Evolutionary conservation across 1,139 yeast genomes (phyloP), one percentile per base, ranked within the genome.

Genomic region (Yamadazyma jaroonii): DNA sequence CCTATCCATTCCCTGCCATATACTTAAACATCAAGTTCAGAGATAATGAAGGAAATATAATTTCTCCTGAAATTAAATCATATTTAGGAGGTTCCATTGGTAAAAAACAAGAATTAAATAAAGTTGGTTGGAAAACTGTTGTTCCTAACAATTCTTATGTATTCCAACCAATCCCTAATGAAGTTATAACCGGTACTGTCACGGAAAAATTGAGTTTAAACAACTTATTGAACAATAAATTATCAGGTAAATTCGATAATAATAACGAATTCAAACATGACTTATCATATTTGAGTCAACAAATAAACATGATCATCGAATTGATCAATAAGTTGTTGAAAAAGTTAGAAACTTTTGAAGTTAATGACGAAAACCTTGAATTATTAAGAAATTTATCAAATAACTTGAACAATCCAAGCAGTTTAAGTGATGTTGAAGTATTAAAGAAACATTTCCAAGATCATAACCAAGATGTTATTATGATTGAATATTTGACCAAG

Each of bases 41-140:
- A 48, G 67, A 72, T 43, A 63, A 77, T 39, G 64, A 71, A 14
- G 46, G 50, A 13, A 43, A 60, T 41, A 53, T 69, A 34, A 68
- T 70, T 31, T 42, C 59, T 32, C 77, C 77, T 10, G 56, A 68
- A 42, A 64, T 87, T 45, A 71, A 74, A 46, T 81, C 95, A 13
- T 88, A 82, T 61, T 76, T 87, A 47, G 84, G 94, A 17, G 81
- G 92, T 8, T 77, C 86, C 30, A 77, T 88, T 40, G 95, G 95
- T 37, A 68, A 61, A 50, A 45, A 50, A 15, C 26, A 30, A 9
- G 49, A 57, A 35, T 51, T 54, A 34, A 48, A 51, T 41, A 52
- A 45, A 56, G 53, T 53, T 13, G 49, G 48, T 10, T 48, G 52
- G 52, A 47, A 47, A 26, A 42, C 48, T n/a, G 40, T 36, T 25